Conservation (phyloP, 192 early-diverging fungal species). For the Glomus cerebriforme region DNA sequence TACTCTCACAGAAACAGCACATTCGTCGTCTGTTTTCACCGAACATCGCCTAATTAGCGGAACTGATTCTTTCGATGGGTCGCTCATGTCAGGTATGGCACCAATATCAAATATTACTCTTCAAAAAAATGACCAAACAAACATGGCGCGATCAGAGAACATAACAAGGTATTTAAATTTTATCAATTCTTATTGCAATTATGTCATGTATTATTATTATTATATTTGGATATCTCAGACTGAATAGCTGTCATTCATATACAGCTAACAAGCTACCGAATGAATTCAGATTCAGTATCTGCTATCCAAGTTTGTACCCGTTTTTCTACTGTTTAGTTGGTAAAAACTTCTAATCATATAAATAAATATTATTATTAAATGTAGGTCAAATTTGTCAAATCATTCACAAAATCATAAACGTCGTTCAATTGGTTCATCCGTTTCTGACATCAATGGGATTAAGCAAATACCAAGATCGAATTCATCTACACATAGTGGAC, state of each 20-base stretch:
- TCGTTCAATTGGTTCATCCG: not conserved
- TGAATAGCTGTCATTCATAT: conserved; percentile 3
- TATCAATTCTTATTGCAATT: not conserved
- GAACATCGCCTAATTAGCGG: not conserved
- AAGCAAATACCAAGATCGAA: not conserved
- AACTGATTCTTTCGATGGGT: not conserved
- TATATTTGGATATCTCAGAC: not conserved
- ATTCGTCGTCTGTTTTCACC: not conserved
- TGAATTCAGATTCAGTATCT: not conserved
- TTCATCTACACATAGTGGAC: not conserved
- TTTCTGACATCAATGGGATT: not conserved
- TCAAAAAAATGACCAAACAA: not conserved
- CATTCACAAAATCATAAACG: not conserved
- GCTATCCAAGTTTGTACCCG: not conserved
- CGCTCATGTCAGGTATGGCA: not conserved
- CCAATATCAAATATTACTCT: not conserved
- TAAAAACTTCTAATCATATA: not conserved
- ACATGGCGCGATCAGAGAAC: not conserved
- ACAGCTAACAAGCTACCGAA: not conserved
- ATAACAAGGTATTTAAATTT: conserved; percentile 5
- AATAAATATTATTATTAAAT: not conserved
- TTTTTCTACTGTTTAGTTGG: not conserved
- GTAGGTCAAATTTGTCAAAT: not conserved
- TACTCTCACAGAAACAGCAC: conserved; percentile 1
- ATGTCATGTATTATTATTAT: not conserved